Base-by-base conservation (phyloP, 1,139 yeast species). In the Arxiozyma heterogenica region DNA sequence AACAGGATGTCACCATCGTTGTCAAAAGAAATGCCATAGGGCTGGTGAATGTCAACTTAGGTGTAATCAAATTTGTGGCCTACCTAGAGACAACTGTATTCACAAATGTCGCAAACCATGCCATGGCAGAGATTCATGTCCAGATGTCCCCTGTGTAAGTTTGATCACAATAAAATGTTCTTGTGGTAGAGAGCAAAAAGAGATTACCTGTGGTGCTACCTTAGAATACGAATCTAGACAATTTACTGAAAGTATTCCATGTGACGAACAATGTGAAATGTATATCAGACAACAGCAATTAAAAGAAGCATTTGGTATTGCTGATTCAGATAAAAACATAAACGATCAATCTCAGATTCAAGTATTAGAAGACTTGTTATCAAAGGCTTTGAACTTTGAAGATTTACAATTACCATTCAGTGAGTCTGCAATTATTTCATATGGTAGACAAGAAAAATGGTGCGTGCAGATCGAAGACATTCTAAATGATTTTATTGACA, bases 221-320 rank as follows among this genome's bases (percentile, higher is more conserved):
- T 58, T 66, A 1, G 63, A 60, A 6, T 61, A 54, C 4, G 52
- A 58, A n/a, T 61, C 65, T 44, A 56, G 62, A 42, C 55, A 58
- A 11, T 59, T 57, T 25, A 56, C 45, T 45, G 41, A 64, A 73
- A 58, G 63, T 1, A 60, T 84, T 47, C 78, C 74, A 38, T 87
- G 96, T 72, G 86, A 84, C 63, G 86, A 83, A 11, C 79, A 78
- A n/a, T 90, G 97, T 72, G 80, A 75, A 11, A 71, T 77, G 51
- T 73, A 75, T 17, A 76, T 79, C 58, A 75, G 96, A 54, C 86
- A 85, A 58, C 74, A 75, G 49, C 77, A 77, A 58, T 72, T 90
- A 52, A 81, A 83, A 53, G 79, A 77, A 30, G 95, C 95, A 0
- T 80, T 89, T 61, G 72, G 74, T 51, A 56, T 71, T 22, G 46